Conservation (phyloP, 2,329 filamentous ascomycete genomes). For the Botrytis porri region DNA sequence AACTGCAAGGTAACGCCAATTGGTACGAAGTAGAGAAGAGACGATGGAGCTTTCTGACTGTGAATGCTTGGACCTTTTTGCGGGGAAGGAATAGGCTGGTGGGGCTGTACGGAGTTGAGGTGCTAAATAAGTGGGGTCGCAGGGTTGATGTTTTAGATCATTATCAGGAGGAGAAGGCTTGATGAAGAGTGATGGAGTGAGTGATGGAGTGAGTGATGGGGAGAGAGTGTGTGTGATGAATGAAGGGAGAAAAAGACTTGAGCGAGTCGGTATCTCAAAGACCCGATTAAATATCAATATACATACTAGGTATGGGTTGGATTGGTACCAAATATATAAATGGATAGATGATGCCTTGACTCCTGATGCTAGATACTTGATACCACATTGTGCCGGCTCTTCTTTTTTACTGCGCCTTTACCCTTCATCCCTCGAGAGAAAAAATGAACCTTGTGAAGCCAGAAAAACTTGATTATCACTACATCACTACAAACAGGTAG, state of each 20-base stretch:
- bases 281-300: not conserved
- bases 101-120: not conserved
- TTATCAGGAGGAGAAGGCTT: not conserved
- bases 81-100: not conserved
- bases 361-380: not conserved
- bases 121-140: not conserved
- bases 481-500: not conserved
- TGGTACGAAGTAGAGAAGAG: too few species aligned
- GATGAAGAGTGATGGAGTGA: not conserved
- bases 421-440: not conserved
- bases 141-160: not conserved
- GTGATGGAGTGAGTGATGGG: not conserved
- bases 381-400: too few species aligned
- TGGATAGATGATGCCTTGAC: not conserved
- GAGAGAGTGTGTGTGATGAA: not conserved
- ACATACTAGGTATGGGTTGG: not conserved
- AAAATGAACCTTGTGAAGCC: not conserved
- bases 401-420: not conserved
- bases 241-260: not conserved
- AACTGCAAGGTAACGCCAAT: not conserved
- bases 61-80: conserved; percentile 7
- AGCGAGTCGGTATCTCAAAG: too few species aligned
- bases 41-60: not conserved
- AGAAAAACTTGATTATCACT: not conserved
- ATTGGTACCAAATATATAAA: not conserved